Base-by-base conservation (phyloP, 768 basidiomycete genomes). In the Rhizopogon rudus region DNA sequence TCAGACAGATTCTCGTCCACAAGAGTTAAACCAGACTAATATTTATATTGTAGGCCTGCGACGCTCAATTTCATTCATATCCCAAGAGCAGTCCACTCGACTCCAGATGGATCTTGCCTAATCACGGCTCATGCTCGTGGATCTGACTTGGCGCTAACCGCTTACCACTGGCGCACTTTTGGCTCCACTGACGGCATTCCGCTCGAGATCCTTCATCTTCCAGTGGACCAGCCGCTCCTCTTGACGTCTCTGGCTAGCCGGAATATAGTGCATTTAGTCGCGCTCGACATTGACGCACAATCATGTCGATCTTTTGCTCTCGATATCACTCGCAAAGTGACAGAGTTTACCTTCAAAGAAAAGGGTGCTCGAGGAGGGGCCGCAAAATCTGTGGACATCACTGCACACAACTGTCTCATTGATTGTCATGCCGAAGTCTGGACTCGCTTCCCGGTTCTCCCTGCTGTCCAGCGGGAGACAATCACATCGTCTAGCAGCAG, bases 151-250 rank as follows among this genome's bases (percentile, higher is more conserved):
- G 39, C 50, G 41, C 49, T 79, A 5, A 72, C 67, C 2, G 76
- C 76, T 0, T 82, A 78, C 58, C 84, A 84, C 60, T 82, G 78
- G 80, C 69, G 67, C 9, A 80, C 81, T 1, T 83, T 86, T 55
- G 84, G 83, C 3, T 76, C 79, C 0, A 68, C 73, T 0, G 61
- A 69, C 12, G 83, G 82, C 20, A 77, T 76, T n/a, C 16, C 35
- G 0, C 61, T 82, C 0, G 61, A 72, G 14, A 53, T 78, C 20
- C 69, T 65, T 0, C 58, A 60, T 0, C 57, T 25, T 25, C 25
- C 25, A 5, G 48, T 58, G 7, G 62, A 66, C 3, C 62, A 60
- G 14, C 51, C 50, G 10, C 59, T 69, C 14, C 44, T 63, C 41
- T 8, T 80, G 14, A 82, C 82, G 0, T 83, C 84, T 0, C 55